Base-by-base conservation (phyloP, 78 protist genomes). In the Corallochytrium limacisporum region DNA sequence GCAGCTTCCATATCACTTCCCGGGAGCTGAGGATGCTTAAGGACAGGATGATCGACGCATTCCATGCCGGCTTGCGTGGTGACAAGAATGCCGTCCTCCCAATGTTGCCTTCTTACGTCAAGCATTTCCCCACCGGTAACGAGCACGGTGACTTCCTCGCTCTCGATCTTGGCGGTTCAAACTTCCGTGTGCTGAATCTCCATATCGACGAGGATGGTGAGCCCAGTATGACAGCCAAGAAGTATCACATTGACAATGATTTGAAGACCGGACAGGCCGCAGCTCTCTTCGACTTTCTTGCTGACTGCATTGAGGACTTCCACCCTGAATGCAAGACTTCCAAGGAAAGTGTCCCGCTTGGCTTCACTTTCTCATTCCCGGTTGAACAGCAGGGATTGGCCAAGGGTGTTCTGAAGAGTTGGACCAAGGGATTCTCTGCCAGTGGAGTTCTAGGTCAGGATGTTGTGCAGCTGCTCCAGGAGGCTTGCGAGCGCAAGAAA, bases 81-180 rank as follows among this genome's bases (percentile, higher is more conserved):
- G 48, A 44, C 13, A 36, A 3, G 9, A 47, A n/a, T 4, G 1
- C 35, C 33, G 29, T 8, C 35, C 15, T 67, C 42, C 39, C 29
- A 40, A 67, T 67, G 74, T 24, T 67, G 7, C 48, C 54, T 1
- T 43, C 74, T 32, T 44, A 18, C 54, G 74, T 67, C 7, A 32
- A 42, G 15, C 6, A 16, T 12, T 29, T 62, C 3, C 66, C 60
- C 12, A 32, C 62, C 6, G 60, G 74, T 26, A 36, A 49, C 35
- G 72, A 65, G 50, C 2, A 10, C 9, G 81, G 81, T 26, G 0
- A 0, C 22, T 54, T 38, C 20, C 20, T 26, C 24, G 82, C 82
- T 9, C 82, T 76, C 24, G 82, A 76, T 33, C 71, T 76, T n/a
- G 82, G 82, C 28, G 82, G 82, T n/a, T 36, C 71, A 29, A 76